A percentile compares a stretch with the other conserved stretches of the same genome.
Conservation (phyloP, 2,329 filamentous ascomycete species). For the Nothophoma quercina region DNA sequence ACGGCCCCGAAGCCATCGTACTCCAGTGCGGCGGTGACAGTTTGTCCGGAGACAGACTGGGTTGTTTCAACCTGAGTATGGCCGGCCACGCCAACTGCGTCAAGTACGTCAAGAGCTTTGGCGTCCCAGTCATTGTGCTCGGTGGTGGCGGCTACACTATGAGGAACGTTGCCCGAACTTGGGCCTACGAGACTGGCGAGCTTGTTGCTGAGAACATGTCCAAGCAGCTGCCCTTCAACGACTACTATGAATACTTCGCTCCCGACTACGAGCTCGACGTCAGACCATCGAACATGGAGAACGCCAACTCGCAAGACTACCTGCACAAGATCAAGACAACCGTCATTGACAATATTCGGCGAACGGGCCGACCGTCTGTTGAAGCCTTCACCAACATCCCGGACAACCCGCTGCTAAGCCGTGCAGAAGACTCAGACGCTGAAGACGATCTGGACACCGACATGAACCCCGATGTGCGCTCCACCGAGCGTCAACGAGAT, state of each 20-base stretch:
- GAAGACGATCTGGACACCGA: constrained; percentile 81
- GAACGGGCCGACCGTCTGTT: constrained; percentile 66
- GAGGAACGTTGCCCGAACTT: constrained; percentile 69
- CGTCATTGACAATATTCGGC: constrained; percentile 71
- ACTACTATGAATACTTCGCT: constrained; percentile 87
- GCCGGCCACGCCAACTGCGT: constrained; percentile 74
- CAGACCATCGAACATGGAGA: constrained; percentile 75
- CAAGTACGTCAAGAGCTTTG: constrained; percentile 72
- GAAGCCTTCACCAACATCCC: constrained; percentile 63
- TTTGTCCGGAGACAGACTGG: constrained; percentile 70
- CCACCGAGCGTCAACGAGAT: constrained; percentile 84
- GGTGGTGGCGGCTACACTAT: constrained; percentile 75
- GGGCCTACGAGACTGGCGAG: constrained; percentile 74
- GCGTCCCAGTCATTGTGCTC: constrained; percentile 69
- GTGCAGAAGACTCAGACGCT: constrained; percentile 69
- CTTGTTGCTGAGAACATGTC: constrained; percentile 84
- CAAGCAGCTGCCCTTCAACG: constrained; percentile 88
- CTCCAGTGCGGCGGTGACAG: constrained; percentile 74
- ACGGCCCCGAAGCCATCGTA: constrained; percentile 71
- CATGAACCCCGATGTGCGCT: constrained; percentile 81
- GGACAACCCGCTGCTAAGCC: constrained; percentile 58
- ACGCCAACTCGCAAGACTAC: constrained; percentile 73
- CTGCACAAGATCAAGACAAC: constrained; percentile 72
- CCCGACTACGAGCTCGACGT: constrained; percentile 75
- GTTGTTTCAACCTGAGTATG: constrained; percentile 76